Percentiles rank a stretch among this genome's conserved stretches.
These are phyloP conservation scores for Aspergillus neoniger DNA, from an alignment of 2,329 filamentous ascomycete genomes.

Conservation along the genomic window DNA sequence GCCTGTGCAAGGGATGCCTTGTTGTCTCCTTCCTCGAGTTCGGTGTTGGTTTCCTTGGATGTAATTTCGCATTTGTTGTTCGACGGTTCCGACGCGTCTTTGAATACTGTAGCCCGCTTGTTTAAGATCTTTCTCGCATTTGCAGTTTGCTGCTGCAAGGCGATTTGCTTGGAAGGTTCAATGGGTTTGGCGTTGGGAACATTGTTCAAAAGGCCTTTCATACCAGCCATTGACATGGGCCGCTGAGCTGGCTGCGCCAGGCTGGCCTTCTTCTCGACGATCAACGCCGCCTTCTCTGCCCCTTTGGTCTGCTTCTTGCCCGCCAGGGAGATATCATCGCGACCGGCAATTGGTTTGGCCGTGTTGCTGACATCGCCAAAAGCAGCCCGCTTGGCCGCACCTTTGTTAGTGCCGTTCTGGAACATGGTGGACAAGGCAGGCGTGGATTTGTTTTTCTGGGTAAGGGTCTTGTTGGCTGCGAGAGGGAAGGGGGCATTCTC, in stretches of 20 bases:
- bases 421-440: constrained; percentile 60
- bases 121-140: constrained; percentile 51
- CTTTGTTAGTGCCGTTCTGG: constrained; percentile 60
- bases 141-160: constrained; percentile 34
- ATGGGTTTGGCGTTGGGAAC: constrained; percentile 34
- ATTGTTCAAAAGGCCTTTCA: constrained; percentile 43
- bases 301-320: constrained; percentile 48
- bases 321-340: constrained; percentile 59
- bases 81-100: constrained; percentile 48
- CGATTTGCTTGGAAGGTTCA: constrained; percentile 36
- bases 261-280: constrained; percentile 47
- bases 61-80: constrained; percentile 31
- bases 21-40: constrained; percentile 26
- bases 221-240: constrained; percentile 46
- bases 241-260: constrained; percentile 64
- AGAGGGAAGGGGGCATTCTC: constrained; percentile 65
- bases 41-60: constrained; percentile 33
- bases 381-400: constrained; percentile 71
- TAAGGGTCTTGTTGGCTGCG: constrained; percentile 61
- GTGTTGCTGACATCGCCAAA: constrained; percentile 83
- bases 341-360: constrained; percentile 42
- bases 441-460: constrained; percentile 80
- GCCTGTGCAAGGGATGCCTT: constrained; percentile 13
- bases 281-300: constrained; percentile 32
- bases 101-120: constrained; percentile 59